Conservation (phyloP, 192 early-diverging fungal species). For the Phlyctochytrium bullatum region DNA sequence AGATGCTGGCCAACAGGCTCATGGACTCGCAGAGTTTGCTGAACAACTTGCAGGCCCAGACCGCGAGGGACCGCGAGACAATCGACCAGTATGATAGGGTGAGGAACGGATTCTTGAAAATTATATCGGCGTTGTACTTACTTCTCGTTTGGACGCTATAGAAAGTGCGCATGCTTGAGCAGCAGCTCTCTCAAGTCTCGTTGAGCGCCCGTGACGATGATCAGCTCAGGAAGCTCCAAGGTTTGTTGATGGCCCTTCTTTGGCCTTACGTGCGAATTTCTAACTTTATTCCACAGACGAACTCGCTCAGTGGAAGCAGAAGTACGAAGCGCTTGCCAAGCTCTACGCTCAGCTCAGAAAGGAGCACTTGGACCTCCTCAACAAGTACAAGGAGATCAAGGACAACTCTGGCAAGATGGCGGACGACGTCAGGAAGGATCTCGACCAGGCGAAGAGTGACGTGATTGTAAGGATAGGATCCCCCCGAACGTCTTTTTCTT, state of each 20-base stretch:
- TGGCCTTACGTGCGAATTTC: not conserved
- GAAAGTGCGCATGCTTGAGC: constrained; percentile 80
- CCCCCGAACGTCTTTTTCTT: too few species aligned
- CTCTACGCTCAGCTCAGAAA: constrained; percentile 96
- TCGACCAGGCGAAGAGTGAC: constrained; percentile 68
- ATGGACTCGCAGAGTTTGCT: constrained; percentile 64
- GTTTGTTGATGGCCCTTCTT: constrained; percentile 29
- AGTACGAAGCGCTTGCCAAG: constrained; percentile 96
- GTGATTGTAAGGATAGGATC: constrained; percentile 32
- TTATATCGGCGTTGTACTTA: constrained; percentile 4
- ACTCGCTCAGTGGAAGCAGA: constrained; percentile 94
- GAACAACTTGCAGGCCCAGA: constrained; percentile 50
- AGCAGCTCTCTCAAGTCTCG: constrained; percentile 74
- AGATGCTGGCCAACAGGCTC: constrained; percentile 69
- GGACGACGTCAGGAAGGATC: constrained; percentile 77
- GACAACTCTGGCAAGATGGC: constrained; percentile 66
- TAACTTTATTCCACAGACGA: constrained; percentile 55
- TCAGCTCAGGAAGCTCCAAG: constrained; percentile 77
- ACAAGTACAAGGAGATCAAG: constrained; percentile 84
- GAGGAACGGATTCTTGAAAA: constrained; percentile 15
- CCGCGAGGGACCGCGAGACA: constrained; percentile 72
- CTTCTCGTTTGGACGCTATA: constrained; percentile 19
- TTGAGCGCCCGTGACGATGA: constrained; percentile 75
- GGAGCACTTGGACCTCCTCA: constrained; percentile 89
- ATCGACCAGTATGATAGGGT: constrained; percentile 79